A percentile compares a stretch with the other conserved stretches of the same genome.
These are phyloP conservation scores for Rhododendron williamsianum DNA, from an alignment of 148 eudicot genomes.

Conservation along the genomic window DNA sequence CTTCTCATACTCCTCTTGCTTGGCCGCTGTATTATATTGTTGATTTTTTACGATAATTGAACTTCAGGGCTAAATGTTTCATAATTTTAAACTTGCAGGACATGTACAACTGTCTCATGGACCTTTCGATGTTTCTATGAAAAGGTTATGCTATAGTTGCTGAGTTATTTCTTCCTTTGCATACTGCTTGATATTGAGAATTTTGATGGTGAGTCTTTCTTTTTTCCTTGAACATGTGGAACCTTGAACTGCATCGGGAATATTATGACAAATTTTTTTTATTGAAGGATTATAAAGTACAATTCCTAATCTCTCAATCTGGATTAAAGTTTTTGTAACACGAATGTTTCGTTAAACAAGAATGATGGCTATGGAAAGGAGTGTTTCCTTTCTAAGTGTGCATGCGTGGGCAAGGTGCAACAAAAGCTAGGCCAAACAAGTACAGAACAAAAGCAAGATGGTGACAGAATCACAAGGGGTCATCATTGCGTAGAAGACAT, in stretches of 20 bases:
- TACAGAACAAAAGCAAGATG: neutral
- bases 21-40: neutral
- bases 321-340: neutral
- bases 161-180: constrained; percentile 3
- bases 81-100: constrained; percentile 31
- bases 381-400: neutral
- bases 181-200: neutral
- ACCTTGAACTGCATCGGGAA: neutral
- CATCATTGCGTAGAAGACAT: neutral
- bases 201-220: neutral
- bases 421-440: neutral
- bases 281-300: neutral
- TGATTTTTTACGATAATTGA: neutral
- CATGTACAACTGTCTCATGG: constrained; percentile 59
- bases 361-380: neutral
- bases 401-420: neutral
- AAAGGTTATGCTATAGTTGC: constrained; percentile 32
- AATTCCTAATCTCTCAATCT: neutral
- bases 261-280: neutral
- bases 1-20: neutral
- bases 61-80: neutral
- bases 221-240: neutral
- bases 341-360: neutral
- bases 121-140: constrained; percentile 59
- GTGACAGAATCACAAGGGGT: constrained; percentile 1